Conservation (phyloP, 768 basidiomycete species). For the Pleurotus pulmonarius region DNA sequence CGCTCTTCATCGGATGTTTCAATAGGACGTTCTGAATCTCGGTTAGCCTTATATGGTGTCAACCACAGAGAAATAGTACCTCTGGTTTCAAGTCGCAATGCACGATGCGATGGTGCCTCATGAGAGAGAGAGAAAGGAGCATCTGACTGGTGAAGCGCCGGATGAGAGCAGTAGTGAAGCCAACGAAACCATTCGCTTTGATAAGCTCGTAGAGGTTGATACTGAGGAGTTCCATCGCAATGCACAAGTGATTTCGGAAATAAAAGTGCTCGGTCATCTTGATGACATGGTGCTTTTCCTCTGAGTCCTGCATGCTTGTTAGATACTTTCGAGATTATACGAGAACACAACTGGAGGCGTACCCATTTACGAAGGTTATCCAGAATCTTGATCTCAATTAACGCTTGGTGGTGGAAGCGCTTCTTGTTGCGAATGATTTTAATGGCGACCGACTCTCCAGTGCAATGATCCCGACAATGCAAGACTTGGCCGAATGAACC, state of each 20-base stretch:
- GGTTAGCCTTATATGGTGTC: slow-evolving; percentile 3
- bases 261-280: slow-evolving; percentile 99
- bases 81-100: slow-evolving; percentile 99
- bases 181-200: slow-evolving; percentile 97
- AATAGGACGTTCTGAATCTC: slow-evolving; percentile 80
- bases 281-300: slow-evolving; percentile 96
- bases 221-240: slow-evolving; percentile 95
- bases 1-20: slow-evolving; percentile 93
- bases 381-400: slow-evolving; percentile 99
- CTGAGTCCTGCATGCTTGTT: slow-evolving; percentile 64
- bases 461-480: slow-evolving; percentile 91
- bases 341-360: slow-evolving; percentile 22
- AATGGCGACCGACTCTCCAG: slow-evolving; percentile 94
- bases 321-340: background rate
- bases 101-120: slow-evolving; percentile 96
- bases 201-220: slow-evolving; percentile 99
- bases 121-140: slow-evolving; percentile 84
- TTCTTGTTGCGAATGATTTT: slow-evolving; percentile 99
- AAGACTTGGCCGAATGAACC: slow-evolving; percentile 98
- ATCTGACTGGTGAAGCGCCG: slow-evolving; percentile 96
- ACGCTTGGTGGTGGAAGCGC: slow-evolving; percentile 94
- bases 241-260: slow-evolving; percentile 96
- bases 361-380: slow-evolving; percentile 98
- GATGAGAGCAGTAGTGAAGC: slow-evolving; percentile 94
- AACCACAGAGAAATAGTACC: slow-evolving; percentile 29